phyloP scores from a whole-genome alignment of 1,284 basidiomycete genomes.

The Cryptococcus amylolentus region DNA sequence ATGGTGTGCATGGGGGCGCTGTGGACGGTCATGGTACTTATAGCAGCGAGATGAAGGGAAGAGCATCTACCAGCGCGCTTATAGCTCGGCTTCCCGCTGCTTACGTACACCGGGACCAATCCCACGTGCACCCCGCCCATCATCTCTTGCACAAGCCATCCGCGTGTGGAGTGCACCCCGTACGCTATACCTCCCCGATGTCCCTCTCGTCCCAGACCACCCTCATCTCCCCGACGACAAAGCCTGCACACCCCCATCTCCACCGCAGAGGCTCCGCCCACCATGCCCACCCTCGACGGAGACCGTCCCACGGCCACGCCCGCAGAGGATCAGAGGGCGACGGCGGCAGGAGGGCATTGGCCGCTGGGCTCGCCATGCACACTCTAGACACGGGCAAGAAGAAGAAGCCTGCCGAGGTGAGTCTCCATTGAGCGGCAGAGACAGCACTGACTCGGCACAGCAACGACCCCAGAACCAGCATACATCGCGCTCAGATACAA shows the following conservation, averaged over 20 bases:
- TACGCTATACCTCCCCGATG: constrained; percentile 16
- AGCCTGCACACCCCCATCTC: constrained; percentile 6
- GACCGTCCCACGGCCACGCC: constrained; percentile 2
- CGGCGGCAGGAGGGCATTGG: constrained; percentile 33
- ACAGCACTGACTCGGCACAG: constrained; percentile 1
- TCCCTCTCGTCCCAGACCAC: constrained; percentile 38
- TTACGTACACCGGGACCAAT: too few species aligned
- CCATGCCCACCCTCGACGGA: constrained; percentile 11
- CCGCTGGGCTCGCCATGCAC: constrained; percentile 42
- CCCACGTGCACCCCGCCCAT: too few species aligned
- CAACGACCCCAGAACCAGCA: constrained; percentile 26
- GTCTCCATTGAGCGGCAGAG: constrained; percentile 1
- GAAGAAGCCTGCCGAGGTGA: constrained; percentile 28
- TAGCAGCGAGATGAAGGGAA: background rate
- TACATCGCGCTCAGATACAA: constrained; percentile 30
- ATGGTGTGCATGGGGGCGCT: background rate
- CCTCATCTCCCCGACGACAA: constrained; percentile 33
- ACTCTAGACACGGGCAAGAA: constrained; percentile 26
- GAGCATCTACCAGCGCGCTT: background rate
- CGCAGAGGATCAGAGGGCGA: constrained; percentile 35
- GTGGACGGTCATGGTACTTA: background rate
- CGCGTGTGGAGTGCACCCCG: background rate
- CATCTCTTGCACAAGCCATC: background rate
- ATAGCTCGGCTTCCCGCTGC: background rate
- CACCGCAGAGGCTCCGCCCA: constrained; percentile 3